Evolutionary conservation across 352 stramenopile genomes (phyloP), one percentile per base, ranked within the genome.

Genomic region (Phytophthora fragariae): DNA sequence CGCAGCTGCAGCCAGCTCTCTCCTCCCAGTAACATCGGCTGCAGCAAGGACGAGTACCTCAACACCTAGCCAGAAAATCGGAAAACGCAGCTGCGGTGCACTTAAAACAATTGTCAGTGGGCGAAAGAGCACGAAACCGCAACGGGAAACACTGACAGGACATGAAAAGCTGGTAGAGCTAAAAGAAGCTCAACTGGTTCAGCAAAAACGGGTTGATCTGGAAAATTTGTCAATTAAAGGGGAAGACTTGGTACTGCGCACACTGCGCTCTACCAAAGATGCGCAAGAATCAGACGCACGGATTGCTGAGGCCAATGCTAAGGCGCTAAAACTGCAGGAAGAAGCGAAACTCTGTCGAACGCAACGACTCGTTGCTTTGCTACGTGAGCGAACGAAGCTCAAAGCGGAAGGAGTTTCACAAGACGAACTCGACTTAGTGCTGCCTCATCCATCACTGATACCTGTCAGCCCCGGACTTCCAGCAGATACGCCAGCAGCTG

Each of bases 401-500:
- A 27, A 54, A 31, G 31, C 17, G 8, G 60, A 66, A 59, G 31
- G 47, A 19, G 49, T 66, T 29, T 35, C 31, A 21, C 29, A 59
- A 53, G 33, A 52, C 4, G 60, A 66, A 44, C 14, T 67, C 2
- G 61, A 68, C 15, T 8, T 54, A 1, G 7, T 68, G 29, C 17
- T 61, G 8, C 61, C 61, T 5, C 35, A 56, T n/a, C 2, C 21
- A 39, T 17, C 60, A 47, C 9, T 31, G 27, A 31, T 31, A 31
- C 27, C 27, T 31, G 27, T 31, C 27, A 31, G 27, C 27, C 27
- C 27, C 27, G 2, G 27, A 54, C 21, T 44, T 59, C 49, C 19
- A 67, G 33, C 19, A 67, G 17, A 21, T 67, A 59, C n/a, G 49
- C 60, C 19, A 67, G 17, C 31, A 52, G 21, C 21, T 67, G 60